Evolutionary conservation across 1,139 yeast genomes (phyloP), one percentile per base, ranked within the genome.

Genomic region (Lodderomyces oxycetoniae): DNA sequence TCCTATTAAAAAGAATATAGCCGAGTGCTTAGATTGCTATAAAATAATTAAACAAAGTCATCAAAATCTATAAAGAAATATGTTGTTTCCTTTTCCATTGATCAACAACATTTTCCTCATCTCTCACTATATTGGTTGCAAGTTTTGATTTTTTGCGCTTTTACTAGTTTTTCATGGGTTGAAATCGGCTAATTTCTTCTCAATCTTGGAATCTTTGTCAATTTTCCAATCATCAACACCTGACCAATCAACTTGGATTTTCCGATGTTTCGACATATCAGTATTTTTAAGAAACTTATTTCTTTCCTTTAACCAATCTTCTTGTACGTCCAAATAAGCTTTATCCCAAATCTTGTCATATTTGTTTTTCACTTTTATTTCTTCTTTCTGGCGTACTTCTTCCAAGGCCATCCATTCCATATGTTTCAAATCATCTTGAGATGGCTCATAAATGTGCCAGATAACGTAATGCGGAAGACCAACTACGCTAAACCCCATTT

Each of bases 321-420:
- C 67, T 46, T 73, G 74, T 34, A 83, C 85, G 51, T 82, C 86
- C 47, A 77, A 81, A 52, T 83, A 86, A 2, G 89, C 95, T 42
- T 74, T 70, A 43, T 69, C 74, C 86, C 91, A 86, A 19, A 79
- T 77, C 50, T 77, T 77, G 46, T 82, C 81, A 56, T 84, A 84
- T 37, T 80, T 76, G 52, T 78, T 79, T 50, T 74, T 74, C 40
- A 79, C 66, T 53, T 76, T 74, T 32, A 74, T 77, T 50, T 83
- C 87, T 53, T 77, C 82, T 43, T 73, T 66, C 49, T 75, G 78
- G 44, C 93, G 74, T 38, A 77, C 78, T 56, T 87, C 95, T 57
- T 87, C 95, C 49, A 84, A 76, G 1, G 94, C 95, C 95, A 87
- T 84, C 95, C 95, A 86, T 55, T 84, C 95, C 95, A 87, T 87